Percentiles rank a stretch among this genome's conserved stretches.
Conservation (phyloP, 148 eudicot genomes). For the Camellia granthamiana region DNA sequence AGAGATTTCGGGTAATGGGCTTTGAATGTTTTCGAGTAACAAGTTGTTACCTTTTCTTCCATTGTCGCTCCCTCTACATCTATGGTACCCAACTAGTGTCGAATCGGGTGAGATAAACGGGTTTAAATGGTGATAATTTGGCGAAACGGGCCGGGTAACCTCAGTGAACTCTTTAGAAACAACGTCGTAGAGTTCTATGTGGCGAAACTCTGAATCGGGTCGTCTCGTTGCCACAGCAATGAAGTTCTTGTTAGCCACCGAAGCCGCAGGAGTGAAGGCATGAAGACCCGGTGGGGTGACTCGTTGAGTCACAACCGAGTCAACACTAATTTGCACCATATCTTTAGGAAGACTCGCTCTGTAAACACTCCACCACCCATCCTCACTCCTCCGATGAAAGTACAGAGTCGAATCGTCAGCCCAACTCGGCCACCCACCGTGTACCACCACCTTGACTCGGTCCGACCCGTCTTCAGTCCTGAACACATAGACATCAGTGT, state of each 20-base stretch:
- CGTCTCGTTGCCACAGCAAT: slow-evolving; percentile 77
- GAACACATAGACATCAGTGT: slow-evolving; percentile 67
- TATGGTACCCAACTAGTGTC: slow-evolving; percentile 66
- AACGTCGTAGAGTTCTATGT: slow-evolving; percentile 70
- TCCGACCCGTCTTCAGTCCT: slow-evolving; percentile 59
- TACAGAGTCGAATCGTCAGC: slow-evolving; percentile 62
- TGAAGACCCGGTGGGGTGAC: slow-evolving; percentile 93
- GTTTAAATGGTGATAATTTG: slow-evolving; percentile 58
- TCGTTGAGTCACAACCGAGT: slow-evolving; percentile 53
- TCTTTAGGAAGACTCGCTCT: slow-evolving; percentile 37
- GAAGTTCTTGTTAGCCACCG: slow-evolving; percentile 46
- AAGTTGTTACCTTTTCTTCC: slow-evolving; percentile 25
- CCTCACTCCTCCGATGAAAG: slow-evolving; percentile 63
- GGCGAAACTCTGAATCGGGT: slow-evolving; percentile 60
- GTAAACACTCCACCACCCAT: slow-evolving; percentile 91
- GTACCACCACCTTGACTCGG: slow-evolving; percentile 69
- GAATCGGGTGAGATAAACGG: slow-evolving; percentile 74
- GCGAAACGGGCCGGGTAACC: slow-evolving; percentile 55
- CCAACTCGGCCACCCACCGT: slow-evolving; percentile 96
- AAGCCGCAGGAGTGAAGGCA: slow-evolving; percentile 82
- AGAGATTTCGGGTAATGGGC: slow-evolving; percentile 42
- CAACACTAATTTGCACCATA: slow-evolving; percentile 18
- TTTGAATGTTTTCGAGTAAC: slow-evolving; percentile 58
- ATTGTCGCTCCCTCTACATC: slow-evolving; percentile 52
- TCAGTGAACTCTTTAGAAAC: slow-evolving; percentile 38